phyloP scores from a whole-genome alignment of 176 grass and related monocot species.

The Cenchrus purpureus region DNA sequence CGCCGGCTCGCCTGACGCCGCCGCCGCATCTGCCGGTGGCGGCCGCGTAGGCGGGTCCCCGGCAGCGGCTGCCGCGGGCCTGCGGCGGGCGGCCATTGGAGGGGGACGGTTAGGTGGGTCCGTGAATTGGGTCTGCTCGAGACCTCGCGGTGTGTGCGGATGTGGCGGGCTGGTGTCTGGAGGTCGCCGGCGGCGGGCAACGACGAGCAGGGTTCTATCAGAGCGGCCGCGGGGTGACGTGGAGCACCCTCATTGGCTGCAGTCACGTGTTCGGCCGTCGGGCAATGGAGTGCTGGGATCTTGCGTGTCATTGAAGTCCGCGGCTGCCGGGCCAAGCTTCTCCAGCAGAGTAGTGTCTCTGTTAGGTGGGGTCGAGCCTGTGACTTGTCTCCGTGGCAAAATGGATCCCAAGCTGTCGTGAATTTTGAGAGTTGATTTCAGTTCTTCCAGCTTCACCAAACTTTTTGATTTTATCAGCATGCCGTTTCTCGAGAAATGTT shows the following conservation, averaged over 20 bases:
- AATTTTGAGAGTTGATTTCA: no score
- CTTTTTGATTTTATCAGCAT: no score
- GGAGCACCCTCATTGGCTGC: conserved; percentile 40
- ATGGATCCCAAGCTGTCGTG: no score
- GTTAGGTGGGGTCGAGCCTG: background rate
- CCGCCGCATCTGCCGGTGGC: background rate
- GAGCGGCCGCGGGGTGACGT: conserved; percentile 24
- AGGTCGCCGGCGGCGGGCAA: conserved; percentile 37
- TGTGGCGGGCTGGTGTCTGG: conserved; percentile 3
- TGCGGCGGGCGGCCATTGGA: conserved; percentile 61
- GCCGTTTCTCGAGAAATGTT: no score
- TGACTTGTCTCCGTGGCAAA: background rate
- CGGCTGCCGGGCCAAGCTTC: background rate
- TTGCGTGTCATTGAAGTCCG: conserved; percentile 8
- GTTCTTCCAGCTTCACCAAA: no score
- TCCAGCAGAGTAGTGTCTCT: background rate
- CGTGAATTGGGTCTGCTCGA: background rate
- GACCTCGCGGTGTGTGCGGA: background rate
- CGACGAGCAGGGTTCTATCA: background rate
- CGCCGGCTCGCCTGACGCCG: background rate
- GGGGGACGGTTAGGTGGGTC: no score
- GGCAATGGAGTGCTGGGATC: conserved; percentile 19
- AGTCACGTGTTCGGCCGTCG: conserved; percentile 50
- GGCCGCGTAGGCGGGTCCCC: conserved; percentile 24
- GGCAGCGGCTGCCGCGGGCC: conserved; percentile 37